A percentile compares a stretch with the other conserved stretches of the same genome.
Evolutionary conservation across 441 rosid genomes (phyloP).

Genomic region (Gossypium davidsonii): DNA sequence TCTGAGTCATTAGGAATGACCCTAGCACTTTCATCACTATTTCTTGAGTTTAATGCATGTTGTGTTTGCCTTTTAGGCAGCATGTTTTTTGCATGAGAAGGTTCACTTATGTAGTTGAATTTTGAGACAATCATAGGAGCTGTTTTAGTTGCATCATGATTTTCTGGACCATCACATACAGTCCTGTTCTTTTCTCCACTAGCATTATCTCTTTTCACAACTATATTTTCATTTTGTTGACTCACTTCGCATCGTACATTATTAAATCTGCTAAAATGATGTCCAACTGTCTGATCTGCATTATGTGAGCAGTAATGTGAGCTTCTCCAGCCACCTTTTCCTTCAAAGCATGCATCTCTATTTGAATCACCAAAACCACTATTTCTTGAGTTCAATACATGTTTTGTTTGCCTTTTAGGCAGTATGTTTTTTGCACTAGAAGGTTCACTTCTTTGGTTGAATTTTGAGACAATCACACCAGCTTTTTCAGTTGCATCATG

Average conservation of each 20-base stretch:
- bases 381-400: conserved; percentile 6
- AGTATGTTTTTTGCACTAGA: conserved; percentile 20
- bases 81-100: conserved; percentile 21
- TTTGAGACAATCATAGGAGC: conserved; percentile 23
- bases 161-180: conserved; percentile 11
- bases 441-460: conserved; percentile 16
- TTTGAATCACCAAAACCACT: conserved; percentile 23
- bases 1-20: conserved; percentile 38
- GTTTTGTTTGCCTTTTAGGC: conserved; percentile 40
- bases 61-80: conserved; percentile 39
- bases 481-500: conserved; percentile 16
- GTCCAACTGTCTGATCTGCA: conserved; percentile 18
- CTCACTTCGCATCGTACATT: conserved; percentile 21
- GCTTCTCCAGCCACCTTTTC: conserved; percentile 56
- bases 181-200: conserved; percentile 20
- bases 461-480: conserved; percentile 22
- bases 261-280: conserved; percentile 21
- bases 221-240: conserved; percentile 17
- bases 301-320: conserved; percentile 25
- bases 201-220: conserved; percentile 22
- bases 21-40: conserved; percentile 30
- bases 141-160: conserved; percentile 16
- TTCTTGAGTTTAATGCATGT: conserved; percentile 30
- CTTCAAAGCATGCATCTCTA: conserved; percentile 25
- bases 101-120: conserved; percentile 17